Conservation (phyloP, 2,329 filamentous ascomycete genomes). For the Incumbomyces delicatus region DNA sequence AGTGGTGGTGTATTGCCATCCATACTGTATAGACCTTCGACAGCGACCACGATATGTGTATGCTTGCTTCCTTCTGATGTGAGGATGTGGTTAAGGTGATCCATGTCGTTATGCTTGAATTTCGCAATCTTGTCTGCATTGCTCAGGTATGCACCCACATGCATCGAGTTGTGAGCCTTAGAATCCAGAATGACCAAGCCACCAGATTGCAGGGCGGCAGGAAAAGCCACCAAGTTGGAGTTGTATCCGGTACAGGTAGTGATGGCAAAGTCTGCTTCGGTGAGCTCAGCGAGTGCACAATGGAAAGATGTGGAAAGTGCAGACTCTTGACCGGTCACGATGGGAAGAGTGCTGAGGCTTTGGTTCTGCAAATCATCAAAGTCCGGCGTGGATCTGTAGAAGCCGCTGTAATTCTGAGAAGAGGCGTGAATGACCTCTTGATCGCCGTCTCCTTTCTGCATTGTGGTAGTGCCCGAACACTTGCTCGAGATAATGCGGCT, state of each 20-base stretch:
- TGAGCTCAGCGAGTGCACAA: slow-evolving; percentile 3
- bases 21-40: slow-evolving; percentile 10
- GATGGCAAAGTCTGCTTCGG: slow-evolving; percentile 6
- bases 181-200: slow-evolving; percentile 8
- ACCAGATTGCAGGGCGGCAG: slow-evolving; percentile 6
- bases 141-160: slow-evolving; percentile 33
- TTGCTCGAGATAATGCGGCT: slow-evolving; percentile 3
- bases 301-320: slow-evolving; percentile 1
- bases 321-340: not conserved
- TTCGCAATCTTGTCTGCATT: slow-evolving; percentile 28
- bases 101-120: slow-evolving; percentile 6
- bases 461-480: not conserved
- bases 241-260: slow-evolving; percentile 8
- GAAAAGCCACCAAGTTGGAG: slow-evolving; percentile 8
- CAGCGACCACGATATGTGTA: slow-evolving; percentile 5
- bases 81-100: slow-evolving; percentile 2
- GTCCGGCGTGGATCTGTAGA: slow-evolving; percentile 4
- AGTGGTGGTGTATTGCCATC: slow-evolving; percentile 8
- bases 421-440: slow-evolving; percentile 9
- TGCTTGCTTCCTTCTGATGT: not conserved
- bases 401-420: slow-evolving; percentile 10
- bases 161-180: slow-evolving; percentile 10
- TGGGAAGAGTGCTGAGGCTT: not conserved
- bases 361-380: slow-evolving; percentile 1
- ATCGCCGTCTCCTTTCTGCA: not conserved